Evolutionary conservation across 2,329 filamentous ascomycete species (phyloP), one percentile per base, ranked within the genome.

Genomic region (Aspergillus sp.): DNA sequence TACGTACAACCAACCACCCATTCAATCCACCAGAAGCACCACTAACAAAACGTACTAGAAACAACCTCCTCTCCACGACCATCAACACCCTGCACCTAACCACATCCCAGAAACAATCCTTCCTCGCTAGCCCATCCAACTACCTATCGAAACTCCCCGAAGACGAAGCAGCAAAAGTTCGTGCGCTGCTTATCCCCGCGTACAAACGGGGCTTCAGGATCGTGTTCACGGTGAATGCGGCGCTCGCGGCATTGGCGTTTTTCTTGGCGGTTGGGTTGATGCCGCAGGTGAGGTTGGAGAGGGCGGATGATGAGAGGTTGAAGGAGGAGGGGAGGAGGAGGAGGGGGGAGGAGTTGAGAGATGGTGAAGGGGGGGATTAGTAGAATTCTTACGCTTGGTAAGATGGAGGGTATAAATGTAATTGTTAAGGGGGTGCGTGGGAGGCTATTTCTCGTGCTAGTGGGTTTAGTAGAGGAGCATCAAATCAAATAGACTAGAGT

Each of bases 141-240:
- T 76, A 70, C 36, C 63, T 76, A 3, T 70, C 72, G 8, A 60
- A 65, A 5, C 64, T 73, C 6, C 67, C 69, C 4, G 55, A 23
- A 4, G 63, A 58, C 2, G 66, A 72, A 53, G 69, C 68, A 6
- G 65, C 65, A 12, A 63, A 65, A 28, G 68, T 71, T 5, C 74
- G 70, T 45, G 61, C 63, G 23, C 59, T 74, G 3, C 56, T 78
- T 10, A 68, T 76, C 19, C 65, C 72, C 1, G 76, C 74, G 0
- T 80, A 80, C 58, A 67, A 70, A 32, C 66, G 68, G 9, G 78
- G 75, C 0, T 80, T 80, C 61, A 69, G 72, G 10, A 74, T 76
- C 28, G 74, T 80, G 5, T 80, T 80, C 59, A 61, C 78, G 4
- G 68, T 78, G 10, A 72, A 73, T 2, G 75, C 78, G 0, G 66